Conservation (phyloP, 2,329 filamentous ascomycete genomes). For the Cordyceps javanica region DNA sequence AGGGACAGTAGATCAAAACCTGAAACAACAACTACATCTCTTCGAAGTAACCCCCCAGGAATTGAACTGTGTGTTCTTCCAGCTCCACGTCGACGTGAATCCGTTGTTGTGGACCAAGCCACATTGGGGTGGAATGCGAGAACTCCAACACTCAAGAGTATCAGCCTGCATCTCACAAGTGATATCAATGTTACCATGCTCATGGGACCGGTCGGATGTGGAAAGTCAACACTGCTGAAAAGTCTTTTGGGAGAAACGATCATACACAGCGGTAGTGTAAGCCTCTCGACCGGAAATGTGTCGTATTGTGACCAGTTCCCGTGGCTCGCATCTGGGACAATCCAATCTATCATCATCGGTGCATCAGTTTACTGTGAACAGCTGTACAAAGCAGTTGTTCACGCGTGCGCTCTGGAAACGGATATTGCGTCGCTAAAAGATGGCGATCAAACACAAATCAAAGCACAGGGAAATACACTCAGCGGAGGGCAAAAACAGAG, state of each 20-base stretch:
- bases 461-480: slow-evolving; percentile 26
- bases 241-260: slow-evolving; percentile 25
- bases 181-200: slow-evolving; percentile 20
- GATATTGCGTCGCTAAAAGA: slow-evolving; percentile 22
- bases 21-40: not conserved
- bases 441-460: slow-evolving; percentile 23
- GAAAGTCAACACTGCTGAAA: slow-evolving; percentile 28
- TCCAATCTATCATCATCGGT: slow-evolving; percentile 30
- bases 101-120: not conserved
- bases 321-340: slow-evolving; percentile 28
- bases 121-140: not conserved
- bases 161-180: not conserved
- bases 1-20: not conserved
- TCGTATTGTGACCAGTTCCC: slow-evolving; percentile 27
- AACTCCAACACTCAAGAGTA: not conserved
- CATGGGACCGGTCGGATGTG: slow-evolving; percentile 25
- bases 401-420: slow-evolving; percentile 27
- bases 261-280: slow-evolving; percentile 18
- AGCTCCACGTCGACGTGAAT: not conserved
- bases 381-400: slow-evolving; percentile 26
- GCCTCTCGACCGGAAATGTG: slow-evolving; percentile 18
- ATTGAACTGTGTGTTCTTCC: not conserved
- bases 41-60: not conserved
- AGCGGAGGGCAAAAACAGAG: slow-evolving; percentile 31
- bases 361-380: slow-evolving; percentile 24